Evolutionary conservation across 257 asterid genomes (phyloP).

Genomic region (Jasminum sambac): DNA sequence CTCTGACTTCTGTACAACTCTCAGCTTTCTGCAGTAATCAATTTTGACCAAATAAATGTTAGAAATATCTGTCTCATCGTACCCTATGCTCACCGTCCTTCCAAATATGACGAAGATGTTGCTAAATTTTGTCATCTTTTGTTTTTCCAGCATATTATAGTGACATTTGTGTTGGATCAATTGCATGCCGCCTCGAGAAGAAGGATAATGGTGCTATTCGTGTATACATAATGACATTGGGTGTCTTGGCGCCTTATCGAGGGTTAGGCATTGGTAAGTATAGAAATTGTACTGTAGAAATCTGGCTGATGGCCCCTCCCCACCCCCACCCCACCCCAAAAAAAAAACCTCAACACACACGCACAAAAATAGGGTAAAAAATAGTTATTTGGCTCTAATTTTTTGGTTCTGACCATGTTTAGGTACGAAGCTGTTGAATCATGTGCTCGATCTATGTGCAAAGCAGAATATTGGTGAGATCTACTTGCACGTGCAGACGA

Average conservation of each 20-base stretch:
- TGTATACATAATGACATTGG: conserved; percentile 84
- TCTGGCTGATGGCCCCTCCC: not conserved
- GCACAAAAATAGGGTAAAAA: no score
- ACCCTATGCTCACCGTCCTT: not conserved
- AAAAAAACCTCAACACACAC: no score
- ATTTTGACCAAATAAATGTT: not conserved
- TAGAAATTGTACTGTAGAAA: not conserved
- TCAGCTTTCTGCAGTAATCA: not conserved
- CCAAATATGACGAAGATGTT: conserved; percentile 11
- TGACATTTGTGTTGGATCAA: conserved; percentile 92
- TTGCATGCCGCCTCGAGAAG: conserved; percentile 96
- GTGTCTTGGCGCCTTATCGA: conserved; percentile 60
- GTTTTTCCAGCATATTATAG: conserved; percentile 73
- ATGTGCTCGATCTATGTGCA: conserved; percentile 71
- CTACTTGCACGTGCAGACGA: conserved; percentile 93
- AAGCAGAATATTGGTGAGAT: conserved; percentile 83
- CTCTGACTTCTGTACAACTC: not conserved
- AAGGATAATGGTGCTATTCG: conserved; percentile 76
- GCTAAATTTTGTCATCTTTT: conserved; percentile 20
- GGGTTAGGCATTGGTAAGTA: conserved; percentile 51
- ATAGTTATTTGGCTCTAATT: not conserved
- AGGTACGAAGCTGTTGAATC: conserved; percentile 81
- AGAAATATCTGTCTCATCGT: not conserved
- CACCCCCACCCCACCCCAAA: no score
- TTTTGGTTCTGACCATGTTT: conserved; percentile 23